These are phyloP conservation scores for Boletus sensibilis DNA, from an alignment of 768 basidiomycete species.

Conservation along the genomic window DNA sequence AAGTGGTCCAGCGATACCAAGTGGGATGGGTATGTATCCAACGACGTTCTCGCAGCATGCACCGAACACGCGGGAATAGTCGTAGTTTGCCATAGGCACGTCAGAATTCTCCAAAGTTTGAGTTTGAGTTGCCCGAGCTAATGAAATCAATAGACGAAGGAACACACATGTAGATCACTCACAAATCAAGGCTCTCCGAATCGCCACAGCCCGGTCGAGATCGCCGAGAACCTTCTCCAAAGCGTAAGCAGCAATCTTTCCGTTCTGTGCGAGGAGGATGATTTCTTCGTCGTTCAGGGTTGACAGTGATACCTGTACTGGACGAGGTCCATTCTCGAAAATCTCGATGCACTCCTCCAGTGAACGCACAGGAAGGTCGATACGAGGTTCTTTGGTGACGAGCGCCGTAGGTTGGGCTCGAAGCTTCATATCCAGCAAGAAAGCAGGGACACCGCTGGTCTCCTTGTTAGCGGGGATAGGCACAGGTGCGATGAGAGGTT, in stretches of 20 bases:
- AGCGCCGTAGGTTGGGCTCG: conserved; percentile 23
- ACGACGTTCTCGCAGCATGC: conserved; percentile 99
- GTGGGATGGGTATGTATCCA: conserved; percentile 93
- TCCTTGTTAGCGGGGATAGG: conserved; percentile 21
- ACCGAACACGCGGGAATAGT: conserved; percentile 91
- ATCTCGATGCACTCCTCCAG: conserved; percentile 79
- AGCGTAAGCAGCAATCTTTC: conserved; percentile 93
- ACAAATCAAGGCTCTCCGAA: conserved; percentile 91
- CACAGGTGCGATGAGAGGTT: conserved; percentile 27
- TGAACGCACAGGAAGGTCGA: conserved; percentile 41
- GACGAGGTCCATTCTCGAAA: conserved; percentile 70
- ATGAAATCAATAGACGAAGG: conserved; percentile 4
- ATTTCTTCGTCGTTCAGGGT: conserved; percentile 90
- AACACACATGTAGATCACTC: conserved; percentile 32
- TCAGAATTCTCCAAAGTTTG: conserved; percentile 81
- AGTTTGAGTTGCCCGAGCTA: conserved; percentile 83
- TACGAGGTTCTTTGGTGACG: conserved; percentile 11
- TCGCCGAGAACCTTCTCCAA: conserved; percentile 94
- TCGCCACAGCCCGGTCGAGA: conserved; percentile 79
- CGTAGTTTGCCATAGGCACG: conserved; percentile 82
- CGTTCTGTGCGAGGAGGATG: conserved; percentile 80
- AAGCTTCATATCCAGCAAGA: conserved; percentile 36
- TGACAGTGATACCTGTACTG: conserved; percentile 53
- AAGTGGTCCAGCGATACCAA: conserved; percentile 95
- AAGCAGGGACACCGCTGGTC: conserved; percentile 25